A percentile compares a stretch with the other conserved stretches of the same genome.
phyloP scores from a whole-genome alignment of 2,329 filamentous ascomycete genomes.

The Pseudogymnoascus sp. region DNA sequence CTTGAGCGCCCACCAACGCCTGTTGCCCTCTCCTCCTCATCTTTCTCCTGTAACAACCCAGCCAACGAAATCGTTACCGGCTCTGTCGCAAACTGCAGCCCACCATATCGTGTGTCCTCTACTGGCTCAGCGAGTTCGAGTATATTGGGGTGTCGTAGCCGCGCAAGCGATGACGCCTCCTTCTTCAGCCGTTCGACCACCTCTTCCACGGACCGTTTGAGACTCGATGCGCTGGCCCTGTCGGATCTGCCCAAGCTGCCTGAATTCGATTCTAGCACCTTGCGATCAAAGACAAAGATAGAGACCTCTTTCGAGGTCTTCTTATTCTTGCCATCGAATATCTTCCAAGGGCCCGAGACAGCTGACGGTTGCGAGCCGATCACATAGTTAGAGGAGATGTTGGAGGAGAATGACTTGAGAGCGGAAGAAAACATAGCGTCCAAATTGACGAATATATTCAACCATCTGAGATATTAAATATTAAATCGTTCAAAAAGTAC shows the following conservation, averaged over 20 bases:
- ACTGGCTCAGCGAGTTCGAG: conserved; percentile 90
- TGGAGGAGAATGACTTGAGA: conserved; percentile 86
- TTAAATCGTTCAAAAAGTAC: neutral
- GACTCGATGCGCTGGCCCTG: conserved; percentile 45
- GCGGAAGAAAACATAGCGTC: conserved; percentile 80
- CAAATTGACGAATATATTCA: neutral
- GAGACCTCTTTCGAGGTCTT: conserved; percentile 82
- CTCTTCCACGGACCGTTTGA: conserved; percentile 79
- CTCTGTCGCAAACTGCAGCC: conserved; percentile 93
- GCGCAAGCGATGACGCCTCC: conserved; percentile 81
- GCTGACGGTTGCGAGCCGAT: conserved; percentile 68
- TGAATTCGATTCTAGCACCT: conserved; percentile 64
- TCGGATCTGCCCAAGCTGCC: conserved; percentile 49
- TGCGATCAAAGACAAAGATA: conserved; percentile 90
- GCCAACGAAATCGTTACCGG: conserved; percentile 82
- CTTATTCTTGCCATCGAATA: conserved; percentile 96
- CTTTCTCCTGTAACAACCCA: conserved; percentile 75
- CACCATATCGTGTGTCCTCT: conserved; percentile 84
- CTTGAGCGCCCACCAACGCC: conserved; percentile 63
- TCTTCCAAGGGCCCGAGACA: conserved; percentile 87
- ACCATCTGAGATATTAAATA: conserved; percentile 1
- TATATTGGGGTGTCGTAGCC: conserved; percentile 82
- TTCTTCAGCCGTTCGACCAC: conserved; percentile 85
- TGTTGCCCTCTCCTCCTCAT: conserved; percentile 67
- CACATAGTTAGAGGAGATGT: conserved; percentile 87